Evolutionary conservation across 257 asterid species (phyloP).

Genomic region (Striga asiatica): DNA sequence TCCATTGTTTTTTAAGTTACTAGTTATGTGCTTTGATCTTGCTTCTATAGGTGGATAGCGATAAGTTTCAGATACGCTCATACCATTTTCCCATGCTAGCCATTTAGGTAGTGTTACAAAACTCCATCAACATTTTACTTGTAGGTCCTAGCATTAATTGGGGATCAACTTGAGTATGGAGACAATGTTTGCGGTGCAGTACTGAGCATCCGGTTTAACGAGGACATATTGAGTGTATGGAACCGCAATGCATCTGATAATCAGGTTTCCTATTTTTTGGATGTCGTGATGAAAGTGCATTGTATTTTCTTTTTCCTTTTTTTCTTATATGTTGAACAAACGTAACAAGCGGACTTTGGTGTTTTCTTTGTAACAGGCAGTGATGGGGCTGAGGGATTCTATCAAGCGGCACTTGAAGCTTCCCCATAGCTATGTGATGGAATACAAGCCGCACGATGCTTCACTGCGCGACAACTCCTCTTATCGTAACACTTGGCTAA

Average conservation of each 20-base stretch:
- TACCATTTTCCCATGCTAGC: too few species aligned
- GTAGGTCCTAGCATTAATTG: constrained; percentile 88
- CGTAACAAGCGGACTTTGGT: not conserved
- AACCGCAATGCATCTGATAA: constrained; percentile 91
- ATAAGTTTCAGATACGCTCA: too few species aligned
- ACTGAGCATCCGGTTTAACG: constrained; percentile 83
- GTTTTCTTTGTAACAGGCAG: constrained; percentile 44
- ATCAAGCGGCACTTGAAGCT: constrained; percentile 86
- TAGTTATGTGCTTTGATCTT: too few species aligned
- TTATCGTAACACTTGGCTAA: constrained; percentile 92
- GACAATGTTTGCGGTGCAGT: constrained; percentile 92
- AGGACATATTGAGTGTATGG: constrained; percentile 96
- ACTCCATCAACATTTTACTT: too few species aligned
- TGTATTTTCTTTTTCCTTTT: not conserved
- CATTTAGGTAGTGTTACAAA: too few species aligned
- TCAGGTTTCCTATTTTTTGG: constrained; percentile 43
- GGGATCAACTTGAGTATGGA: constrained; percentile 89
- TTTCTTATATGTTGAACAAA: not conserved
- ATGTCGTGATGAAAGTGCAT: not conserved
- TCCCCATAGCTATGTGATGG: constrained; percentile 85
- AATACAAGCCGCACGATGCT: constrained; percentile 94
- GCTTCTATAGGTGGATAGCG: too few species aligned
- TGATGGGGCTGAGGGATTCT: constrained; percentile 85
- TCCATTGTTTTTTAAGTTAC: too few species aligned
- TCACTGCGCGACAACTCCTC: constrained; percentile 92